phyloP scores from a whole-genome alignment of 305 asterid genomes.

The Nicotiana rustica region DNA sequence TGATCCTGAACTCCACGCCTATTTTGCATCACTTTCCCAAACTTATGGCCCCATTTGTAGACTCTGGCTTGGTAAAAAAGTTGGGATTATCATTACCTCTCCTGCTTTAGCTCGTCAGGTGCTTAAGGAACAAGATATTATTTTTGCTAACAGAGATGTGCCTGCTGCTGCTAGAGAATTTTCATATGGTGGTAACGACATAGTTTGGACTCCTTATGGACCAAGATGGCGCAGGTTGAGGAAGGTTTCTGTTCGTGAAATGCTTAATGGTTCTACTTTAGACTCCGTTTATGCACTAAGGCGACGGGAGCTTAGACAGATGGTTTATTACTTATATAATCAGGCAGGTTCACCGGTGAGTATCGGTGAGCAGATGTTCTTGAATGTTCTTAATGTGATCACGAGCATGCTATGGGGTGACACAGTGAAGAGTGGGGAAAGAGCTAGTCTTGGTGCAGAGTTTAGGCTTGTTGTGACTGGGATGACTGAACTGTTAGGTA shows the following conservation, averaged over 20 bases:
- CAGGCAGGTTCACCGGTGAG: conserved; percentile 51
- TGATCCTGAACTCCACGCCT: conserved; percentile 66
- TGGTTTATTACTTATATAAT: conserved; percentile 43
- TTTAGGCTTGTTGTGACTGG: conserved; percentile 61
- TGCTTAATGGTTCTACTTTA: conserved; percentile 54
- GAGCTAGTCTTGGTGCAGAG: conserved; percentile 62
- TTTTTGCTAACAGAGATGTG: conserved; percentile 72
- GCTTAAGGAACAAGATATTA: conserved; percentile 65
- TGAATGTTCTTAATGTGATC: conserved; percentile 65
- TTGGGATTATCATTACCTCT: conserved; percentile 56
- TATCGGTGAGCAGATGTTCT: conserved; percentile 71
- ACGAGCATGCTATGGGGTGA: conserved; percentile 87
- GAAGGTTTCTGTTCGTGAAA: conserved; percentile 64
- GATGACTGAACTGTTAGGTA: conserved; percentile 55
- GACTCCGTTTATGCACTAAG: conserved; percentile 59
- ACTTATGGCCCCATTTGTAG: conserved; percentile 66
- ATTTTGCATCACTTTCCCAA: conserved; percentile 54
- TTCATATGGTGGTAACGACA: conserved; percentile 67
- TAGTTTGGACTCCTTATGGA: conserved; percentile 68
- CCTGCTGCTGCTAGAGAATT: conserved; percentile 62
- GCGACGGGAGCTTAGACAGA: conserved; percentile 53
- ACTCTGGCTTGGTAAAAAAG: conserved; percentile 57
- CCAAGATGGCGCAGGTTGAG: conserved; percentile 82
- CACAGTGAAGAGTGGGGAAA: conserved; percentile 56
- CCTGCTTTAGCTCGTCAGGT: conserved; percentile 60